These are phyloP conservation scores for Persicaria maculosa DNA, from an alignment of 148 eudicot genomes.

Conservation along the genomic window DNA sequence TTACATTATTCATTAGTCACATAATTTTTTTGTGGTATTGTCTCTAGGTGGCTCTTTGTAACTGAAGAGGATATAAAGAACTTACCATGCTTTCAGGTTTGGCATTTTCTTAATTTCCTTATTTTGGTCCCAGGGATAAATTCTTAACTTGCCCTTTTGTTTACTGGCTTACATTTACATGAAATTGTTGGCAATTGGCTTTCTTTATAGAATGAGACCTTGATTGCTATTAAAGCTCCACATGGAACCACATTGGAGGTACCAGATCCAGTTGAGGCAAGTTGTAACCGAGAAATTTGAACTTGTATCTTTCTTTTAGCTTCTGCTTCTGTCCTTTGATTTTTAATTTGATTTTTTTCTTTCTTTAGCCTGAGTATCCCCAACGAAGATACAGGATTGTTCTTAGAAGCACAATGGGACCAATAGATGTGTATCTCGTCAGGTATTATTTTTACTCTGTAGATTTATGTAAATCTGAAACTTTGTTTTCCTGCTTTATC, in stretches of 20 bases:
- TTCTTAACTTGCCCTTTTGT: not conserved
- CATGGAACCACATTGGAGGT: constrained; percentile 99
- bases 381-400: constrained; percentile 94
- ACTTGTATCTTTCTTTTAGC: not conserved
- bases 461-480: not conserved
- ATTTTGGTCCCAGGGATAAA: constrained; percentile 1
- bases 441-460: constrained; percentile 38
- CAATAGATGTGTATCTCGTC: constrained; percentile 94
- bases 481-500: not conserved
- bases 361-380: constrained; percentile 72
- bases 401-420: constrained; percentile 97
- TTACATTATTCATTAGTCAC: constrained; percentile 2
- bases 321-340: constrained; percentile 1
- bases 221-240: constrained; percentile 97
- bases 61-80: constrained; percentile 92
- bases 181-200: constrained; percentile 14
- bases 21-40: constrained; percentile 1
- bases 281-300: not conserved
- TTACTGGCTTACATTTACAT: constrained; percentile 4
- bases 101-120: constrained; percentile 8
- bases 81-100: constrained; percentile 89
- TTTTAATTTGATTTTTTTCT: constrained; percentile 12
- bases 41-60: constrained; percentile 79
- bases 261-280: constrained; percentile 94
- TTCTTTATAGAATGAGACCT: constrained; percentile 71